A percentile compares a stretch with the other conserved stretches of the same genome.
Conservation (phyloP, 2,329 filamentous ascomycete species). For the Neofusicoccum umdonicola region DNA sequence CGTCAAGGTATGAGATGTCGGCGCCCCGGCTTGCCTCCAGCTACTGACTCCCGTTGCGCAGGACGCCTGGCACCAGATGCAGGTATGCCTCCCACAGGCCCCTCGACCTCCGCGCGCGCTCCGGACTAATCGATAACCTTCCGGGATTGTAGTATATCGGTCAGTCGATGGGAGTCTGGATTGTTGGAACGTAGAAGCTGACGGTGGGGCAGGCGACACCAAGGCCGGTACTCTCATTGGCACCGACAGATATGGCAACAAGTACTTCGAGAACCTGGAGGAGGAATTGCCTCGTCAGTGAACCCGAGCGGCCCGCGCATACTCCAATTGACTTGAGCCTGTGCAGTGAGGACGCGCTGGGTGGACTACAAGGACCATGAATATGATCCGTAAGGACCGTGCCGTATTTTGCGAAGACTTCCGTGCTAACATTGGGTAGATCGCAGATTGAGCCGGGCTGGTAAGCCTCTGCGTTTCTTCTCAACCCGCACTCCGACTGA, state of each 20-base stretch:
- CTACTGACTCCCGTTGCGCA: conserved; percentile 39
- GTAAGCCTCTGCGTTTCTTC: conserved; percentile 36
- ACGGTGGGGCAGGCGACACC: conserved; percentile 72
- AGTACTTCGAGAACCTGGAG: conserved; percentile 87
- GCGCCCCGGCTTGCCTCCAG: conserved; percentile 30
- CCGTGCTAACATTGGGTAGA: conserved; percentile 47
- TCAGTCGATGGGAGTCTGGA: conserved; percentile 21
- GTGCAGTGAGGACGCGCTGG: conserved; percentile 86
- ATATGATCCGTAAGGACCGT: conserved; percentile 64
- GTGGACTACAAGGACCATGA: conserved; percentile 93
- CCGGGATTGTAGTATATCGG: conserved; percentile 37
- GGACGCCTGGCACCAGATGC: conserved; percentile 90
- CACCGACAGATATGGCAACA: conserved; percentile 90
- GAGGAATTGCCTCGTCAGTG: conserved; percentile 85
- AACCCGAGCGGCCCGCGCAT: neutral
- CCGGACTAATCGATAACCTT: conserved; percentile 6
- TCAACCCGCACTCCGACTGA: neutral
- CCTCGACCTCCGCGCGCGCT: conserved; percentile 5
- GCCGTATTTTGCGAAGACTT: neutral
- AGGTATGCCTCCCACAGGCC: conserved; percentile 60
- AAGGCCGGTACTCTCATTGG: conserved; percentile 87
- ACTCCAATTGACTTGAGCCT: conserved; percentile 19
- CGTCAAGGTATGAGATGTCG: conserved; percentile 64
- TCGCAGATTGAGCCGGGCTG: conserved; percentile 91
- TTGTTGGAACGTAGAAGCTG: conserved; percentile 21